Percentiles rank a stretch among this genome's conserved stretches.
These are phyloP conservation scores for Boletellus sp. DNA, from an alignment of 768 basidiomycete species.

Conservation along the genomic window DNA sequence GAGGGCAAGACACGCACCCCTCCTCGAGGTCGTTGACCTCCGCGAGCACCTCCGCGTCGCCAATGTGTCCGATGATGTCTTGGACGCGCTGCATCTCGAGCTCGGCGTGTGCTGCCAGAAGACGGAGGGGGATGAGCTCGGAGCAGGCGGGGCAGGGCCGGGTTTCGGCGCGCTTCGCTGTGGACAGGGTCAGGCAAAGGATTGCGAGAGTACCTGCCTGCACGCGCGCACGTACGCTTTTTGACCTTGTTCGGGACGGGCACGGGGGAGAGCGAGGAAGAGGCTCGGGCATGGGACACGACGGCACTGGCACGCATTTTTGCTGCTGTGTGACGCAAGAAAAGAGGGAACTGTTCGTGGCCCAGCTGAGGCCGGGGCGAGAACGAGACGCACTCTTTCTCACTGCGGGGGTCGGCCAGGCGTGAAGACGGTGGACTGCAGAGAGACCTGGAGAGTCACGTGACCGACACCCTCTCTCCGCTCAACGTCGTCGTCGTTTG, in stretches of 20 bases:
- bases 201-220: not conserved
- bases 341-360: no score
- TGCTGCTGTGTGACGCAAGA: slow-evolving; percentile 35
- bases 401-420: no score
- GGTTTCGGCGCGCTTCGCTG: slow-evolving; percentile 73
- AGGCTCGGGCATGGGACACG: slow-evolving; percentile 13
- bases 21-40: slow-evolving; percentile 49
- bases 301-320: slow-evolving; percentile 41
- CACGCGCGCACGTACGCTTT: slow-evolving; percentile 41
- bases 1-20: slow-evolving; percentile 39
- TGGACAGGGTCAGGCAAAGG: not conserved
- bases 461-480: no score
- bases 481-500: no score
- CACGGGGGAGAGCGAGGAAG: slow-evolving; percentile 35
- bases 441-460: no score
- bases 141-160: slow-evolving; percentile 70
- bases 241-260: slow-evolving; percentile 36
- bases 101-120: slow-evolving; percentile 60
- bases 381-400: no score
- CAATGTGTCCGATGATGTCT: slow-evolving; percentile 59
- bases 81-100: slow-evolving; percentile 70
- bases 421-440: no score
- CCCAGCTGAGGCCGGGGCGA: no score
- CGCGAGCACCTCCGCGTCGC: slow-evolving; percentile 53
- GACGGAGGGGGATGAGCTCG: slow-evolving; percentile 67